Evolutionary conservation across 129 eudicot species (phyloP).

Genomic region (Flaveria bidentis): DNA sequence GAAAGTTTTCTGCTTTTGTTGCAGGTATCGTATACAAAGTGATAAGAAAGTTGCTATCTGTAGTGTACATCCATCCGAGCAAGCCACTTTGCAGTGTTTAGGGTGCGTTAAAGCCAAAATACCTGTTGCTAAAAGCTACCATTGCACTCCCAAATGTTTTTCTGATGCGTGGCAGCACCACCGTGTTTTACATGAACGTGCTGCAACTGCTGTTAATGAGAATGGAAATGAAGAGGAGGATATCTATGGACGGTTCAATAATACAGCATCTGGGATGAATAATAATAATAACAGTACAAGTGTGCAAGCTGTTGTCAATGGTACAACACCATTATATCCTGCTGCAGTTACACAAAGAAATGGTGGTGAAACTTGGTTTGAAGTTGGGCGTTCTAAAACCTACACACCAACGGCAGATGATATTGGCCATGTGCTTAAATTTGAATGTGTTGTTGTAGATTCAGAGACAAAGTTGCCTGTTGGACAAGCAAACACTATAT

Average conservation of each 20-base stretch:
- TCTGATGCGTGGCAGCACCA: conserved; percentile 89
- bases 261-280: conserved; percentile 40
- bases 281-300: conserved; percentile 17
- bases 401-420: conserved; percentile 96
- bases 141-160: conserved; percentile 79
- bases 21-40: conserved; percentile 85
- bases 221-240: conserved; percentile 81
- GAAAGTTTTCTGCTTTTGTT: conserved; percentile 11
- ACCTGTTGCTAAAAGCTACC: conserved; percentile 74
- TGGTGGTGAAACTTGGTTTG: conserved; percentile 94
- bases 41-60: conserved; percentile 70
- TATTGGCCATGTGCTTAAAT: conserved; percentile 85
- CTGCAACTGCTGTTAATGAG: conserved; percentile 70
- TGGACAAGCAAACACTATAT: conserved; percentile 52
- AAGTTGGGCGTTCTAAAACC: conserved; percentile 83
- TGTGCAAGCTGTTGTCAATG: conserved; percentile 51
- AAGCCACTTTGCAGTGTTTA: conserved; percentile 81
- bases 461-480: conserved; percentile 69
- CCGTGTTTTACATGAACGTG: conserved; percentile 77
- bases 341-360: conserved; percentile 73
- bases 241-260: conserved; percentile 64
- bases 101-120: conserved; percentile 79
- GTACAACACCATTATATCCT: conserved; percentile 72
- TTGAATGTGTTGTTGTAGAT: conserved; percentile 88
- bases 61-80: conserved; percentile 79